Conservation (phyloP, 139 green algal species). For the Mesostigma viride region DNA sequence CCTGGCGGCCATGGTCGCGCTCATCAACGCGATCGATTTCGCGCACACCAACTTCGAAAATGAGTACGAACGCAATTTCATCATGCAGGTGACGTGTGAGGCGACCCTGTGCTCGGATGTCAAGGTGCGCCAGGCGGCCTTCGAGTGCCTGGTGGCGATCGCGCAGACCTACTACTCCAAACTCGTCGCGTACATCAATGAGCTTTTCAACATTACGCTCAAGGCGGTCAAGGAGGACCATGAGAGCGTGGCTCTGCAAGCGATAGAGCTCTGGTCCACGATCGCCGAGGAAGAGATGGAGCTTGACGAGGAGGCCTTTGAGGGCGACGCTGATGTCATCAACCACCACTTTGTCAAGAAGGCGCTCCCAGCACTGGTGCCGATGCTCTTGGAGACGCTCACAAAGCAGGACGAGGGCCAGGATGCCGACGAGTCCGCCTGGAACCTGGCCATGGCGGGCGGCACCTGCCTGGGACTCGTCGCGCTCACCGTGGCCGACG, state of each 20-base stretch:
- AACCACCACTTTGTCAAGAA: slow-evolving; percentile 76
- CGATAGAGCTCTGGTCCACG: slow-evolving; percentile 92
- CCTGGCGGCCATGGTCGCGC: slow-evolving; percentile 72
- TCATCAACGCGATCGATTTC: slow-evolving; percentile 91
- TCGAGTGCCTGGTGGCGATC: slow-evolving; percentile 87
- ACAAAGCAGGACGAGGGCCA: slow-evolving; percentile 93
- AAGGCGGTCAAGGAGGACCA: slow-evolving; percentile 72
- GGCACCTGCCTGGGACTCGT: slow-evolving; percentile 79
- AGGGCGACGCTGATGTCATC: slow-evolving; percentile 38
- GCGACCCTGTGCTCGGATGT: slow-evolving; percentile 54
- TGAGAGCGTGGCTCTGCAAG: slow-evolving; percentile 82
- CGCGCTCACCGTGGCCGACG: slow-evolving; percentile 53
- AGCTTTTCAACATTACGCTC: slow-evolving; percentile 84
- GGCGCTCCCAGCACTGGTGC: slow-evolving; percentile 67
- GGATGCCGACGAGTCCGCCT: slow-evolving; percentile 69
- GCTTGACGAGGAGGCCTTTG: slow-evolving; percentile 44
- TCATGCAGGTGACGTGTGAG: slow-evolving; percentile 85
- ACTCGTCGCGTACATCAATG: slow-evolving; percentile 81
- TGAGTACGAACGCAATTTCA: slow-evolving; percentile 81
- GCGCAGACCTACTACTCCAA: slow-evolving; percentile 81
- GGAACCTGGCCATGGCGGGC: slow-evolving; percentile 82
- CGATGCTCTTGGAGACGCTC: slow-evolving; percentile 85
- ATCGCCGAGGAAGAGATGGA: slow-evolving; percentile 67
- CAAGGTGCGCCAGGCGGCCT: slow-evolving; percentile 62
- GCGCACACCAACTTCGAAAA: slow-evolving; percentile 89